These are phyloP conservation scores for Fulvia fulva DNA, from an alignment of 2,329 filamentous ascomycete species.

Conservation along the genomic window DNA sequence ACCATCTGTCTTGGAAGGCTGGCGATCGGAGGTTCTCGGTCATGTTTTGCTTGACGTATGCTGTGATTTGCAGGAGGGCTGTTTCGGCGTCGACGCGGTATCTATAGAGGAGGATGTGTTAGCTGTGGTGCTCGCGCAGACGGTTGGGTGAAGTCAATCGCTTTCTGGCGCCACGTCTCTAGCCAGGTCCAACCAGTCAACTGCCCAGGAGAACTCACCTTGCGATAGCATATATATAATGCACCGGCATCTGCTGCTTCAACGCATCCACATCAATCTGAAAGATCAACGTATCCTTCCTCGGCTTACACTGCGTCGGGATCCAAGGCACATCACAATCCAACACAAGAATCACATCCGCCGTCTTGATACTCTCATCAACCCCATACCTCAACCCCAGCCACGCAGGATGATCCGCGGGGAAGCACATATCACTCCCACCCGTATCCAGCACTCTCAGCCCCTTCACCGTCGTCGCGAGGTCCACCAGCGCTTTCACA, in stretches of 20 bases:
- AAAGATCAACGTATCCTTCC: slow-evolving; percentile 54
- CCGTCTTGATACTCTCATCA: slow-evolving; percentile 67
- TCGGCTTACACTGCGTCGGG: slow-evolving; percentile 65
- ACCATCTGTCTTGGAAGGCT: slow-evolving; percentile 43
- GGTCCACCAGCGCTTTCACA: slow-evolving; percentile 58
- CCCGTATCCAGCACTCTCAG: slow-evolving; percentile 71
- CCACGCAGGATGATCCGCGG: slow-evolving; percentile 60
- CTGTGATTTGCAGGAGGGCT: slow-evolving; percentile 63
- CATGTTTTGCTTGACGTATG: slow-evolving; percentile 53
- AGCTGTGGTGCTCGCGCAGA: neutral
- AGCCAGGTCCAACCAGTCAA: no score
- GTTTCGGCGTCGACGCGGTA: slow-evolving; percentile 51
- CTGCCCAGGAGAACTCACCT: no score
- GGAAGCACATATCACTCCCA: slow-evolving; percentile 78
- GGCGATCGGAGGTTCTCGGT: slow-evolving; percentile 35
- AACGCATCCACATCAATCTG: slow-evolving; percentile 65
- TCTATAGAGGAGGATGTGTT: neutral
- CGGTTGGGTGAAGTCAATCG: no score
- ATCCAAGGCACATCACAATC: slow-evolving; percentile 96
- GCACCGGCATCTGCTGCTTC: slow-evolving; percentile 59
- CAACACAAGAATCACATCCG: slow-evolving; percentile 79
- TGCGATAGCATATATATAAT: slow-evolving; percentile 52
- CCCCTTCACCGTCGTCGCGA: slow-evolving; percentile 65
- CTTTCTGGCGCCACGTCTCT: no score
- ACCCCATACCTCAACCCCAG: slow-evolving; percentile 66